Conservation (phyloP, 441 rosid genomes). For the Gossypium lobatum region DNA sequence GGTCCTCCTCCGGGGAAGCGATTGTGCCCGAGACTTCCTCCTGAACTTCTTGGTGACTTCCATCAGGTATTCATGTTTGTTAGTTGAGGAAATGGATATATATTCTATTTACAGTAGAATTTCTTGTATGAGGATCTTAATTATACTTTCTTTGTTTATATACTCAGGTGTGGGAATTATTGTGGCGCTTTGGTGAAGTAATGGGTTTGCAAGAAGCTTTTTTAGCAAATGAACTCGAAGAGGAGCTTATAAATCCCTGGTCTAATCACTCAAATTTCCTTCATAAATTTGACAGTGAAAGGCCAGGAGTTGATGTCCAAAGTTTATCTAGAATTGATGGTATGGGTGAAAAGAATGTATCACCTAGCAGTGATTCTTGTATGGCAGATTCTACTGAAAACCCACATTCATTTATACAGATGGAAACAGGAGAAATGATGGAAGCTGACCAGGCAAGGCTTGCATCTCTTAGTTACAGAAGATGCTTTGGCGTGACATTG, state of each 20-base stretch:
- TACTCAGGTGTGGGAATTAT: constrained; percentile 72
- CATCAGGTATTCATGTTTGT: constrained; percentile 62
- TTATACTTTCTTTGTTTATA: constrained; percentile 23
- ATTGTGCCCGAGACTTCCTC: constrained; percentile 63
- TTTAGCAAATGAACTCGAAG: constrained; percentile 59
- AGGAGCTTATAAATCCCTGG: constrained; percentile 67
- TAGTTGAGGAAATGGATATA: constrained; percentile 15
- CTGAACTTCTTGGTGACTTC: constrained; percentile 77
- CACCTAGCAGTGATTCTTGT: constrained; percentile 32
- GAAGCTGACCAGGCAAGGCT: constrained; percentile 34
- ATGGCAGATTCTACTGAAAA: constrained; percentile 26
- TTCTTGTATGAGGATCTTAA: constrained; percentile 3
- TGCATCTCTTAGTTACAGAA: constrained; percentile 31
- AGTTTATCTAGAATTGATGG: constrained; percentile 27
- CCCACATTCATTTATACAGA: constrained; percentile 32
- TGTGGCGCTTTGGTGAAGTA: constrained; percentile 68
- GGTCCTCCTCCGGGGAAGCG: constrained; percentile 65
- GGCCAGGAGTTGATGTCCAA: constrained; percentile 28
- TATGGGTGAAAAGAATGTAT: constrained; percentile 21
- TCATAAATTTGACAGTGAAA: constrained; percentile 33
- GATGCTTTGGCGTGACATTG: constrained; percentile 48
- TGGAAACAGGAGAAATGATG: constrained; percentile 38
- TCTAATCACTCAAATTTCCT: constrained; percentile 32
- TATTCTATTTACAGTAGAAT: constrained; percentile 1
- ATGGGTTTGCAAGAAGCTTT: constrained; percentile 67